phyloP scores from a whole-genome alignment of 768 basidiomycete species.

The Cystobasidium tubakii region DNA sequence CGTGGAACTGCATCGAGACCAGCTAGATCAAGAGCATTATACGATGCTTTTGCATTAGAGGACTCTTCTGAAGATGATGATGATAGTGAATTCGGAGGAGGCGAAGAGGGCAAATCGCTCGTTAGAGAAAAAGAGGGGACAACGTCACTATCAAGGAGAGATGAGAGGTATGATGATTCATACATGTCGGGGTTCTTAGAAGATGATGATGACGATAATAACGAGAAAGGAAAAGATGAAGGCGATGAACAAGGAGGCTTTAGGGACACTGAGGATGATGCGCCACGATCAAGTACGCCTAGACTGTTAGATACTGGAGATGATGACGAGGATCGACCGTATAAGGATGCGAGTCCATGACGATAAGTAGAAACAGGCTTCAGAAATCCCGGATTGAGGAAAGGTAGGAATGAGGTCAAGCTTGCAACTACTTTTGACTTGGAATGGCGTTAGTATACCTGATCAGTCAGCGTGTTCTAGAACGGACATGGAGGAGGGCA shows the following conservation, averaged over 20 bases:
- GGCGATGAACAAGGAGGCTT: neutral
- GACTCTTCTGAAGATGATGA: slow-evolving; percentile 46
- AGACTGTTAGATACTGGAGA: neutral
- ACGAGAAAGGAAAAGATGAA: neutral
- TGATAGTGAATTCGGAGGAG: slow-evolving; percentile 36
- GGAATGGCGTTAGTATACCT: no score
- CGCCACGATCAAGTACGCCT: slow-evolving; percentile 22
- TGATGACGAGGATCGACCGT: neutral
- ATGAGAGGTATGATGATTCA: slow-evolving; percentile 4
- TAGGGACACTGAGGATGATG: neutral
- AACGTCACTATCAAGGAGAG: neutral
- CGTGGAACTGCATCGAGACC: slow-evolving; percentile 46
- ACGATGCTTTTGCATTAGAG: slow-evolving; percentile 68
- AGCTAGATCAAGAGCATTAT: slow-evolving; percentile 69
- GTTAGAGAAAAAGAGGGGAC: neutral
- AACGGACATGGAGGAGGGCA: no score
- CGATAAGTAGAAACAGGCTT: neutral
- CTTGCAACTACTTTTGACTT: no score
- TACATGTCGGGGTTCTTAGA: slow-evolving; percentile 34
- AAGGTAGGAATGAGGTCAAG: neutral
- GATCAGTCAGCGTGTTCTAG: no score
- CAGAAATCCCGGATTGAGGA: no score
- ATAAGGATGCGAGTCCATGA: slow-evolving; percentile 10
- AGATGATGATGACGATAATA: slow-evolving; percentile 16
- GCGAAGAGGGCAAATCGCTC: neutral